A percentile compares a stretch with the other conserved stretches of the same genome.
phyloP scores from a whole-genome alignment of 2,329 filamentous ascomycete genomes.

The Hypoxylon sp. region DNA sequence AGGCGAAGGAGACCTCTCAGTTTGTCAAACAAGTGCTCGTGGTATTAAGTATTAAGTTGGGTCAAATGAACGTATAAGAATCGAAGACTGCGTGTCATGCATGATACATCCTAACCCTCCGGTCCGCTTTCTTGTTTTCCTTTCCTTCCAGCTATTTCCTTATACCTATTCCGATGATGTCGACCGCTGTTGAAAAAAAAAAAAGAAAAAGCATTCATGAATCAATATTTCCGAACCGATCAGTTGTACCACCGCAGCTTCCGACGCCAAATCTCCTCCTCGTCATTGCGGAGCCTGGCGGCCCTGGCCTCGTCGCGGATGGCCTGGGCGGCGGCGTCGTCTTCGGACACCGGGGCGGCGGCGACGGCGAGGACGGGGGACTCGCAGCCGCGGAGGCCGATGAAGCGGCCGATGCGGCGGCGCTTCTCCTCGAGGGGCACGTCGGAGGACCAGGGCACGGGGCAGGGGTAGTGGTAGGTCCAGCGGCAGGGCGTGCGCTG shows the following conservation, averaged over 20 bases:
- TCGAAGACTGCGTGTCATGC: constrained; percentile 7
- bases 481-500: constrained; percentile 67
- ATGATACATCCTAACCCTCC: not conserved
- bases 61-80: constrained; percentile 30
- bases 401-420: constrained; percentile 75
- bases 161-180: too few species aligned
- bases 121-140: not conserved
- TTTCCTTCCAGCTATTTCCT: not conserved
- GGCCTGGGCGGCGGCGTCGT: constrained; percentile 61
- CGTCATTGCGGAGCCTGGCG: constrained; percentile 46
- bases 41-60: constrained; percentile 31
- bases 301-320: constrained; percentile 47
- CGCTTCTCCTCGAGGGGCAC: constrained; percentile 72
- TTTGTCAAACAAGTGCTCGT: constrained; percentile 37
- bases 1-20: not conserved
- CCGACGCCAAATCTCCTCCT: constrained; percentile 56
- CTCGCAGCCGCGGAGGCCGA: constrained; percentile 71
- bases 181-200: not conserved
- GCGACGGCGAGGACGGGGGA: constrained; percentile 52
- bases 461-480: constrained; percentile 69
- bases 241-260: constrained; percentile 53
- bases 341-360: too few species aligned
- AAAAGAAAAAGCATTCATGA: not conserved
- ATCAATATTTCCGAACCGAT: too few species aligned
- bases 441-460: constrained; percentile 67